Percentiles rank a stretch among this genome's conserved stretches.
Evolutionary conservation across 352 stramenopile genomes (phyloP).

Genomic region (Pythium dissimile): DNA sequence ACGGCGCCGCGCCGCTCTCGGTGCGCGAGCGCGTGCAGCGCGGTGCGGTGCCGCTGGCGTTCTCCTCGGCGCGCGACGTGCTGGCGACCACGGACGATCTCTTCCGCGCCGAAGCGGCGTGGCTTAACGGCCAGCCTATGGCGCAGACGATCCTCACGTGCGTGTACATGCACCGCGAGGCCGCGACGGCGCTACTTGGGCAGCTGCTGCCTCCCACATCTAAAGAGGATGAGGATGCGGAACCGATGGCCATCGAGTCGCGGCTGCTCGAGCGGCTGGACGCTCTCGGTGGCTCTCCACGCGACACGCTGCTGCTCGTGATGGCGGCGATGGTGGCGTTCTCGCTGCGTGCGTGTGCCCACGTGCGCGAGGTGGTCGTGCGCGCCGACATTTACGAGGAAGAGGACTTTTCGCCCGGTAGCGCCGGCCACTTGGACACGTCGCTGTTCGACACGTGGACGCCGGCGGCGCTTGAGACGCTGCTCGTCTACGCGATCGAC

Average conservation of each 20-base stretch:
- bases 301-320: conserved; percentile 65
- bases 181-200: conserved; percentile 68
- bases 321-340: conserved; percentile 67
- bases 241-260: conserved; percentile 27
- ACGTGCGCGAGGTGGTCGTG: conserved; percentile 81
- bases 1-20: conserved; percentile 47
- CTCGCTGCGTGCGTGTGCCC: conserved; percentile 69
- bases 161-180: conserved; percentile 82
- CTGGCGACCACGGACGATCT: conserved; percentile 75
- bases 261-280: conserved; percentile 27
- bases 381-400: conserved; percentile 96
- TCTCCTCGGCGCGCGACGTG: conserved; percentile 61
- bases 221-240: background rate
- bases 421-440: conserved; percentile 46
- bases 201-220: conserved; percentile 17
- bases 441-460: conserved; percentile 39
- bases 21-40: conserved; percentile 49
- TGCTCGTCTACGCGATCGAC: conserved; percentile 47
- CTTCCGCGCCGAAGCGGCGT: conserved; percentile 73
- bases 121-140: conserved; percentile 81
- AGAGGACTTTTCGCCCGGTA: conserved; percentile 90
- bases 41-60: conserved; percentile 44
- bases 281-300: conserved; percentile 11
- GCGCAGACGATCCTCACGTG: conserved; percentile 89
- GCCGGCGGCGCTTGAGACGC: conserved; percentile 29